Conservation (phyloP, 2,329 filamentous ascomycete species). For the Chalaropsis thielavioides region DNA sequence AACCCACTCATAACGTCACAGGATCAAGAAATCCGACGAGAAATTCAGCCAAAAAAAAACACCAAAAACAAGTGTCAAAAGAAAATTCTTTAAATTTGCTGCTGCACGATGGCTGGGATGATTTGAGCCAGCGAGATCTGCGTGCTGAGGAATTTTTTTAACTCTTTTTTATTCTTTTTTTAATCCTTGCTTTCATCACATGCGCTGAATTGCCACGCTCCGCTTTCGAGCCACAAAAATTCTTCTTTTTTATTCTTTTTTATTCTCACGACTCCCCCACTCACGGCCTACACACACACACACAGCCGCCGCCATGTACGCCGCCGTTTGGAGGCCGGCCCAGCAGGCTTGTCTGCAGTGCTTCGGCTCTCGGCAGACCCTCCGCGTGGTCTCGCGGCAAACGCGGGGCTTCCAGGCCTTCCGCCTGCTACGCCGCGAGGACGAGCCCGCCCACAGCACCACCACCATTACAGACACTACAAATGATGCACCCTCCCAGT, state of each 20-base stretch:
- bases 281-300: neutral
- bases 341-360: constrained; percentile 5
- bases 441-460: neutral
- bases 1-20: constrained; percentile 12
- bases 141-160: neutral
- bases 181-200: neutral
- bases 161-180: neutral
- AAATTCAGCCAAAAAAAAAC: neutral
- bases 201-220: no score
- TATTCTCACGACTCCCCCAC: no score
- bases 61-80: no score
- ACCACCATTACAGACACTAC: neutral
- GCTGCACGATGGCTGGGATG: neutral
- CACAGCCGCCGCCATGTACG: constrained; percentile 11
- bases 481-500: neutral
- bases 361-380: neutral
- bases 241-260: no score
- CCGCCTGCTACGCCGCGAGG: neutral
- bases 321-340: constrained; percentile 6
- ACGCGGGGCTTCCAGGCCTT: neutral
- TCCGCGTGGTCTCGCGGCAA: neutral
- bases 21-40: neutral
- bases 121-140: neutral
- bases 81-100: neutral
- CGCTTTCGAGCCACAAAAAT: no score